Evolutionary conservation across 179 eudicot species (phyloP), one percentile per base, ranked within the genome.

Genomic region (Silene vulgaris): DNA sequence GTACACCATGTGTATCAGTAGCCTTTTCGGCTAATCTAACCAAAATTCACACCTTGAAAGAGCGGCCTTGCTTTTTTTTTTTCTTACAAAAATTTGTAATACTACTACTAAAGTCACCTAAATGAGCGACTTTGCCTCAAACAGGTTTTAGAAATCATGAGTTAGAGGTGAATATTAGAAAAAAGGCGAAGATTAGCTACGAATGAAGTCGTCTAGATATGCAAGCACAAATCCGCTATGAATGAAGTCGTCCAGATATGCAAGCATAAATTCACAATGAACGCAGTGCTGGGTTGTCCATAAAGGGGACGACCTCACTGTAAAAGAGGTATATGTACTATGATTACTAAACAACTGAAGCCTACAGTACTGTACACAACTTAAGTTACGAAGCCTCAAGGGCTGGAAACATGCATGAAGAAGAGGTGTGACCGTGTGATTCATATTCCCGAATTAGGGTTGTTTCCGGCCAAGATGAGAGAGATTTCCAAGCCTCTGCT

Each of bases 401-500:
- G 8, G 13, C 56, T 50, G 16, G 13, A 50, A 50, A 50, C 56
- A 81, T 56, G 48, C 21, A 65, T 54, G 61, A 32, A 66, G 32
- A 54, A 45, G 12, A 29, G 26, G 17, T 4, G 75, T 69, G 64
- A 59, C 3, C 87, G 17, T 4, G 75, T 69, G 64, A 59, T 6
- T 88, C 83, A 92, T 60, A 88, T 54, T 1, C 86, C 95, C 29
- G 87, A 76, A 67, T 94, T 92, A 5, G 96, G 94, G 79, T 92
- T 90, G 88, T 94, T 94, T 76, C 96, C 97, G 20, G 97, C 92
- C 77, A 94, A 94, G 86, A 92, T 94, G 63, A 94, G 98, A 65
- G 98, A 94, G 52, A 94, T 94, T 69, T 94, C 98, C 77, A 92
- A 84, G 29, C 98, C 97, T 65, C 97, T 81, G 77, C 98, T 94